Evolutionary conservation across 495 filamentous ascomycete species (phyloP), one percentile per base, ranked within the genome.

Genomic region (Ascodesmis nigricans): DNA sequence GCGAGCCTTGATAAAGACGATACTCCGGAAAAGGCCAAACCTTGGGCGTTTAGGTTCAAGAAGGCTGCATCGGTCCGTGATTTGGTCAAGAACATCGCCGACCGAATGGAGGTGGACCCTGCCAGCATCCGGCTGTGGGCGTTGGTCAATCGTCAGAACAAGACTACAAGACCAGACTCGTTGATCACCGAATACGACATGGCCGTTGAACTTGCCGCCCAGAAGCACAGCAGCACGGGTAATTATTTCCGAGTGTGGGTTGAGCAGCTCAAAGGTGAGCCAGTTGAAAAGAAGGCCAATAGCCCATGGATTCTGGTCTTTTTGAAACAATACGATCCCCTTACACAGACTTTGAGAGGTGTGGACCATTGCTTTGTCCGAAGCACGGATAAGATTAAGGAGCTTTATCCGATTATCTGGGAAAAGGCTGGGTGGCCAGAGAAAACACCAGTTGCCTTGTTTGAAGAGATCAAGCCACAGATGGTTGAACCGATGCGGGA

Each of bases 71-170:
- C 74, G 1, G 63, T 95, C 16, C 53, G 69, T 18, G 78, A 91
- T 2, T 64, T 95, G 40, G 66, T 70, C 6, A 55, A 64, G 24
- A 57, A 57, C 21, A 62, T 92, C 33, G 83, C 75, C 0, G 58
- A 66, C 14, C 74, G 90, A 33, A 58, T 69, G n/a, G 60, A 56
- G 2, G 24, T 61, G 13, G 53, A 5, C 31, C 58, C 70, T 2
- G 65, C 66, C 26, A 62, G 64, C 21, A 54, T 95, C 14, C 70
- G 87, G 19, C 64, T 91, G 28, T 95, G 87, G 90, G 70, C 77
- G 24, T 91, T 99, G 80, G 90, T 99, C 0, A 93, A 91, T 47
- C 78, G 87, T 6, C 87, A 99, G 49, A 99, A 99, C 51, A 92
- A 91, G 58, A 95, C 87, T 0, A 73, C 75, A 27, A 67, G 87